A percentile compares a stretch with the other conserved stretches of the same genome.
Conservation (phyloP, 176 grass and related monocot genomes). For the Paspalum notatum region DNA sequence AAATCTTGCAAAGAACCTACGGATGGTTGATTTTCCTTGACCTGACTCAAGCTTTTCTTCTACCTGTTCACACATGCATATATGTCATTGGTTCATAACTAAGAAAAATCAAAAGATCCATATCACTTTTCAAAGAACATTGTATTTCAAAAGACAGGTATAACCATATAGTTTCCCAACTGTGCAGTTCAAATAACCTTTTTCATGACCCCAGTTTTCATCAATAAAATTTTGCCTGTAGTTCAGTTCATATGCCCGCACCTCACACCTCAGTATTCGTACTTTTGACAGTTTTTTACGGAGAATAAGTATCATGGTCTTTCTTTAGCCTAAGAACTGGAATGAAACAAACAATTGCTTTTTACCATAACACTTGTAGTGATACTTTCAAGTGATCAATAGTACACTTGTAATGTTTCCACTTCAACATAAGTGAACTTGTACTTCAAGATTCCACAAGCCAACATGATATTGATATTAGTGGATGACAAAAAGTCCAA, state of each 20-base stretch:
- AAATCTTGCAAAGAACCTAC: constrained; percentile 82
- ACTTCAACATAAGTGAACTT: neutral
- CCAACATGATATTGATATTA: neutral
- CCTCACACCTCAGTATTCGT: neutral
- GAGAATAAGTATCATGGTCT: neutral
- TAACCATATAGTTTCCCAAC: neutral
- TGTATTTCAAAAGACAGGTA: constrained; percentile 16
- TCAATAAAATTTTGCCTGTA: neutral
- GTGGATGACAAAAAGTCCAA: neutral
- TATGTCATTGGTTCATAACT: constrained; percentile 12
- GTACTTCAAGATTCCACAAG: constrained; percentile 13
- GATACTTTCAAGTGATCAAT: neutral
- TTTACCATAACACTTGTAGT: neutral
- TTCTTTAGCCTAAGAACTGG: neutral
- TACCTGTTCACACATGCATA: constrained; percentile 56
- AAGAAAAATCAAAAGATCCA: constrained; percentile 12
- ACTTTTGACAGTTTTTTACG: neutral
- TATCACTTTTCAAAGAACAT: neutral
- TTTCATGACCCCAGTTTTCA: neutral
- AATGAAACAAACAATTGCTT: neutral
- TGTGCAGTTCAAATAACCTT: neutral
- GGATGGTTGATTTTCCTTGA: constrained; percentile 74
- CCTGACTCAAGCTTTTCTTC: constrained; percentile 87
- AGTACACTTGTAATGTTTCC: neutral
- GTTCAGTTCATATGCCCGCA: neutral